Percentiles rank a stretch among this genome's conserved stretches.
Conservation (phyloP, 208 protist species). For the Trypanosoma conorhini region DNA sequence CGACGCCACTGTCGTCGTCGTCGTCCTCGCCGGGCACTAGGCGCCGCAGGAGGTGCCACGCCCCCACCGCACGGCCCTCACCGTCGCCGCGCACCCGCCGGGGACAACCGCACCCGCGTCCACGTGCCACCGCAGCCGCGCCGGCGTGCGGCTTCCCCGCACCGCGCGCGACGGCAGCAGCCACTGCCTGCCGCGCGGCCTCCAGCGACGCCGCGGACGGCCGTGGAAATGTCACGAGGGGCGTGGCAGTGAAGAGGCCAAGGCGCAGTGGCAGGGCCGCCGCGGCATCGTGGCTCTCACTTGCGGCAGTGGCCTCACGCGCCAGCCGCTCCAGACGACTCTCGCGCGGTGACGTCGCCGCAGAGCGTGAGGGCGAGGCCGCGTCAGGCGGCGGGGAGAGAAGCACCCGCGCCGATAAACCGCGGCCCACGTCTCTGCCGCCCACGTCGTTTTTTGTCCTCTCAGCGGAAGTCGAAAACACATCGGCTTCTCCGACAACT, state of each 20-base stretch:
- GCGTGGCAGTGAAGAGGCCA: neutral
- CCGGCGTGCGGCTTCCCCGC: neutral
- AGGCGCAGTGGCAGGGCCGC: neutral
- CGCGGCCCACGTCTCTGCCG: no score
- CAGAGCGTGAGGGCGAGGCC: no score
- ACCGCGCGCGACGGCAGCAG: neutral
- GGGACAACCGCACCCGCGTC: neutral
- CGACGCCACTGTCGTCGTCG: no score
- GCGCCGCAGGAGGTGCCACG: neutral
- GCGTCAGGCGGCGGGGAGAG: no score
- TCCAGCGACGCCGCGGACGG: constrained; percentile 10
- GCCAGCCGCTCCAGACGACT: constrained; percentile 12
- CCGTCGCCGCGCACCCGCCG: neutral
- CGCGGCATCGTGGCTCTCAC: no score
- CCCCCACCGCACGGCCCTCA: neutral
- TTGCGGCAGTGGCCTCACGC: neutral
- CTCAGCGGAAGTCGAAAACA: no score
- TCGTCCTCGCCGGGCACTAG: neutral
- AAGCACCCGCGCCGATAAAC: no score
- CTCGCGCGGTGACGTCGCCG: neutral
- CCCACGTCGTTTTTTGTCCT: no score
- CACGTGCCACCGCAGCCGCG: neutral
- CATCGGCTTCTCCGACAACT: neutral
- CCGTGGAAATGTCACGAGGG: constrained; percentile 7
- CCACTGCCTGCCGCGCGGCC: neutral